phyloP scores from a whole-genome alignment of 805 yeast genomes.

The Candida loeiensis region DNA sequence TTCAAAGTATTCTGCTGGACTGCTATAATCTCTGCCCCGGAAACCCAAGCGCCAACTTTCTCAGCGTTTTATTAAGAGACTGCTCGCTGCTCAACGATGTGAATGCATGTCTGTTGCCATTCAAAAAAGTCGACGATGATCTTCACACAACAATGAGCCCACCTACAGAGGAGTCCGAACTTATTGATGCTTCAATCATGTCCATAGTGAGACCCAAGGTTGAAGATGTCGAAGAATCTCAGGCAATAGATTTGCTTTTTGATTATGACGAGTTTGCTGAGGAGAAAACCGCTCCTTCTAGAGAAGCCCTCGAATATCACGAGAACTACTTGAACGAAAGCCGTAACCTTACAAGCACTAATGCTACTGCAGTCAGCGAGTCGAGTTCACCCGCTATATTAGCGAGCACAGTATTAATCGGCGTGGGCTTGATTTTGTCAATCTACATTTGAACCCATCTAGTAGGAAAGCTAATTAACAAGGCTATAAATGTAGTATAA shows the following conservation, averaged over 20 bases:
- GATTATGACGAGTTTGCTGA: conserved; percentile 5
- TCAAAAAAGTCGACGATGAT: conserved; percentile 39
- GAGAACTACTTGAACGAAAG: not conserved
- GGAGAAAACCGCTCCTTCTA: not conserved
- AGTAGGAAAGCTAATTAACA: too few species aligned
- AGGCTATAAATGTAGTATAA: too few species aligned
- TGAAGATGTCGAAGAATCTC: not conserved
- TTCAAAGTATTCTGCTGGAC: conserved; percentile 43
- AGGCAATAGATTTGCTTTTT: conserved; percentile 3
- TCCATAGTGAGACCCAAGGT: conserved; percentile 2
- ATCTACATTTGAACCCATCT: not conserved
- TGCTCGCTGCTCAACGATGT: conserved; percentile 46
- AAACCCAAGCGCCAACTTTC: conserved; percentile 44
- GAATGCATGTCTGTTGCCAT: conserved; percentile 50
- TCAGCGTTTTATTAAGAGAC: conserved; percentile 43
- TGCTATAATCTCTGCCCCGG: conserved; percentile 48
- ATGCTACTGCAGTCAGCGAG: not conserved
- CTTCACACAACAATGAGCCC: not conserved
- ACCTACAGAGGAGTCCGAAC: not conserved
- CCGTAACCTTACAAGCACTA: not conserved
- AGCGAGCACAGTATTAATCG: not conserved
- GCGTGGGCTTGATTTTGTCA: not conserved
- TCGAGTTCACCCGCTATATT: not conserved
- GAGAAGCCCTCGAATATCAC: not conserved
- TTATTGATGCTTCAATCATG: conserved; percentile 2